These are phyloP conservation scores for Metroxylon sagu DNA, from an alignment of 176 grass and related monocot genomes.

Conservation along the genomic window DNA sequence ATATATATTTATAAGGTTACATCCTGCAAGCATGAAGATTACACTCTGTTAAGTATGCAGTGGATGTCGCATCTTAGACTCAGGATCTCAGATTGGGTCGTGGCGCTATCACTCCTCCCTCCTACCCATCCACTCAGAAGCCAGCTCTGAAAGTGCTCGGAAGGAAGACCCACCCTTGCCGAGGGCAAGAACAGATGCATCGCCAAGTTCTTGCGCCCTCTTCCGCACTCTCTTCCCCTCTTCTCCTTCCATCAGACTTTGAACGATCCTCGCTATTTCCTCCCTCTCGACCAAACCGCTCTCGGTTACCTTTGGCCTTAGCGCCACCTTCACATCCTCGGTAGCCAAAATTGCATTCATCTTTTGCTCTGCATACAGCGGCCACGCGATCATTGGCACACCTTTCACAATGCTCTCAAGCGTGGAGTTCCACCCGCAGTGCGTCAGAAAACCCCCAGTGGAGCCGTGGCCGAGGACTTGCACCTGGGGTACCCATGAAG, in stretches of 20 bases:
- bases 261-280: constrained; percentile 14
- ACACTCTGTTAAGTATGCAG: no score
- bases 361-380: constrained; percentile 33
- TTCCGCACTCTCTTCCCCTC: constrained; percentile 10
- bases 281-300: constrained; percentile 49
- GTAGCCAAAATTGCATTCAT: constrained; percentile 31
- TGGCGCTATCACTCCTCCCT: no score
- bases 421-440: constrained; percentile 33
- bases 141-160: background rate
- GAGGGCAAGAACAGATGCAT: background rate
- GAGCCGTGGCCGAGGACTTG: background rate
- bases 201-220: background rate
- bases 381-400: constrained; percentile 41
- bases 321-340: background rate
- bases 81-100: no score
- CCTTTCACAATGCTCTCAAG: constrained; percentile 19
- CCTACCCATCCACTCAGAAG: background rate
- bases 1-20: no score
- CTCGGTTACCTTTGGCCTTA: constrained; percentile 11
- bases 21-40: no score
- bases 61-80: no score
- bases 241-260: constrained; percentile 20
- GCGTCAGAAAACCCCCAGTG: constrained; percentile 23
- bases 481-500: background rate
- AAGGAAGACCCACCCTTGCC: background rate